These are phyloP conservation scores for Yamadazyma aaseri DNA, from an alignment of 1,139 yeast species.

Conservation along the genomic window DNA sequence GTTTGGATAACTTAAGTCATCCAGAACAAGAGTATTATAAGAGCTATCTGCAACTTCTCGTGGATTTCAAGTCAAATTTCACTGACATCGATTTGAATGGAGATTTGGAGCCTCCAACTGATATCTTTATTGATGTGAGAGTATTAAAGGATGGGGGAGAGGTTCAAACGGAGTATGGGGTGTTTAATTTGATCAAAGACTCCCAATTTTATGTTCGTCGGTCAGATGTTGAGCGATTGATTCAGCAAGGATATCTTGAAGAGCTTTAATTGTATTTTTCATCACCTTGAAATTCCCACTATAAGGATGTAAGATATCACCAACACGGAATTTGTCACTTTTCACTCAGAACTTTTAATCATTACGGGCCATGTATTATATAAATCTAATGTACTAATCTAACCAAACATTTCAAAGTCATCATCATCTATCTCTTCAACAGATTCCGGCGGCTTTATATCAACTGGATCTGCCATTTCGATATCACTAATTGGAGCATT, in stretches of 20 bases:
- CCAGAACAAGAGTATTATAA: slow-evolving; percentile 78
- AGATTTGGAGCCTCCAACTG: slow-evolving; percentile 83
- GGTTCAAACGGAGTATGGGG: slow-evolving; percentile 96
- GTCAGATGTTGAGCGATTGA: slow-evolving; percentile 88
- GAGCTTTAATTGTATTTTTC: slow-evolving; percentile 31
- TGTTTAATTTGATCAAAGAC: slow-evolving; percentile 89
- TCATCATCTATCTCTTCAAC: slow-evolving; percentile 1
- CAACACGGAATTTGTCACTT: not conserved
- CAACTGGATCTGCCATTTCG: slow-evolving; percentile 5
- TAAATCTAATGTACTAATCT: not conserved
- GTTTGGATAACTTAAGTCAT: slow-evolving; percentile 60
- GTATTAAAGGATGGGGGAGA: slow-evolving; percentile 95
- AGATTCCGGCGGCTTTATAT: not conserved
- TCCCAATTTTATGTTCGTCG: slow-evolving; percentile 93
- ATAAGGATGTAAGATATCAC: too few species aligned
- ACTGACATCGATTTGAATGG: slow-evolving; percentile 90
- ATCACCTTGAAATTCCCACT: too few species aligned
- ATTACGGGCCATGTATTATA: slow-evolving; percentile 1
- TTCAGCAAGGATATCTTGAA: slow-evolving; percentile 92
- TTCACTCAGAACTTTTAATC: not conserved
- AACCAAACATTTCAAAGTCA: slow-evolving; percentile 4
- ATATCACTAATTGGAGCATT: not conserved
- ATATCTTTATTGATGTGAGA: slow-evolving; percentile 89
- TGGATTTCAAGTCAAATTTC: slow-evolving; percentile 75
- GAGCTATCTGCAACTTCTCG: slow-evolving; percentile 66